Conservation (phyloP, 2,329 filamentous ascomycete genomes). For the Penicillium janthinellum region DNA sequence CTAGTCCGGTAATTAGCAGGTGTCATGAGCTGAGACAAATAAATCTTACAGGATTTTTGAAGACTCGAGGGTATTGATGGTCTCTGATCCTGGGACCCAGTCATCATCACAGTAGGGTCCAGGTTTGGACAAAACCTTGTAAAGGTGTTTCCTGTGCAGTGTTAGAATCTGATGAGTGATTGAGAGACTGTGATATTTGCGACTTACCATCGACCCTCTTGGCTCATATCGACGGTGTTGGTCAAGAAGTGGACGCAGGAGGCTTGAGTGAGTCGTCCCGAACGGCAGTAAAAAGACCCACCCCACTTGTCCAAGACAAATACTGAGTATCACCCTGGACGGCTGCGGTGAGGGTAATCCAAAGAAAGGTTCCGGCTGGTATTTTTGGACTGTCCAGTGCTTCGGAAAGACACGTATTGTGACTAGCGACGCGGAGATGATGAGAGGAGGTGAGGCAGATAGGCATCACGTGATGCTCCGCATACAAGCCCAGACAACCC, state of each 20-base stretch:
- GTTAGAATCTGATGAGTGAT: constrained; percentile 16
- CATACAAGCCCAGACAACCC: constrained; percentile 26
- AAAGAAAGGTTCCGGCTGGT: not conserved
- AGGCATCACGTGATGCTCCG: constrained; percentile 31
- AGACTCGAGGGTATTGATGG: constrained; percentile 61
- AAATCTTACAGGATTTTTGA: constrained; percentile 72
- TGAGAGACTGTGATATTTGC: not conserved
- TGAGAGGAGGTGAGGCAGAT: constrained; percentile 12
- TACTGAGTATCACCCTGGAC: not conserved
- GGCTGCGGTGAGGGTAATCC: not conserved
- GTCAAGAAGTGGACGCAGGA: not conserved
- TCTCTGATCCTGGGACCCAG: constrained; percentile 54
- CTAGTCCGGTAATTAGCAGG: constrained; percentile 40
- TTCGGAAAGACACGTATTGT: not conserved
- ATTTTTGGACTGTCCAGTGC: no score
- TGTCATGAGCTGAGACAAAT: constrained; percentile 1
- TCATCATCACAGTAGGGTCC: constrained; percentile 80
- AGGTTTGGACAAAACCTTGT: constrained; percentile 72
- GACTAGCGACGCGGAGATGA: not conserved
- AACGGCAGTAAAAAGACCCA: constrained; percentile 2
- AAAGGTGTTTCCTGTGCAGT: constrained; percentile 71
- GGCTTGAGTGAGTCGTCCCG: not conserved
- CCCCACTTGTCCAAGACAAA: not conserved
- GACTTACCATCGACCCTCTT: constrained; percentile 22
- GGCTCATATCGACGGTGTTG: constrained; percentile 1